A percentile compares a stretch with the other conserved stretches of the same genome.
Evolutionary conservation across 257 asterid genomes (phyloP).

Genomic region (Nicotiana attenuata): DNA sequence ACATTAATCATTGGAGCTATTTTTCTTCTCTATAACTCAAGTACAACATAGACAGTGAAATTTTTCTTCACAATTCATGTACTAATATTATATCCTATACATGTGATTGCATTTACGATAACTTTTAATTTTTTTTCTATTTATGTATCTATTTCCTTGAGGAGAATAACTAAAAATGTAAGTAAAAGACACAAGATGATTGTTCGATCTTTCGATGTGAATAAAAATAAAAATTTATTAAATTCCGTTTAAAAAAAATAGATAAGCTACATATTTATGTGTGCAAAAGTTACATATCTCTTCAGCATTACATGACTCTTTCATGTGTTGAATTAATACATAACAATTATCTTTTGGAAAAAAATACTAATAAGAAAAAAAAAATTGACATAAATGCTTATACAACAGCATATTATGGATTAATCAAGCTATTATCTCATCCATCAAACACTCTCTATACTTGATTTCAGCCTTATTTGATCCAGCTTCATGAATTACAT

Average conservation of each 20-base stretch:
- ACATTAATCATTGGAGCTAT: no score
- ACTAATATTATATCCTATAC: no score
- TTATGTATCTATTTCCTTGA: neutral
- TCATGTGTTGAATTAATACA: neutral
- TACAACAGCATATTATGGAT: neutral
- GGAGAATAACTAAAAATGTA: neutral
- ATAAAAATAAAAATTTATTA: neutral
- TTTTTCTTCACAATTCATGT: no score
- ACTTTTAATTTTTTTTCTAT: neutral
- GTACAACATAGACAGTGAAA: no score
- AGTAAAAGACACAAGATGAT: neutral
- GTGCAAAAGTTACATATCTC: neutral
- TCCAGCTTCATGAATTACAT: conserved; percentile 7
- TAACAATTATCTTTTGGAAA: neutral
- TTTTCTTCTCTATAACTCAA: no score
- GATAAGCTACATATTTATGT: neutral
- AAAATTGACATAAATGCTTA: neutral
- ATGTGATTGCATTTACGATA: no score
- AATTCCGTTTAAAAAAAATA: neutral
- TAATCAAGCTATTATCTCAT: conserved; percentile 27
- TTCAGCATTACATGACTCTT: neutral
- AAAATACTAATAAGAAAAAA: neutral
- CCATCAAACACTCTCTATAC: conserved; percentile 22
- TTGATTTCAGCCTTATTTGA: conserved; percentile 6
- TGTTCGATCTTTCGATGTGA: neutral